Evolutionary conservation across 805 yeast genomes (phyloP).

Genomic region (Blastobotrys chiropterorum): DNA sequence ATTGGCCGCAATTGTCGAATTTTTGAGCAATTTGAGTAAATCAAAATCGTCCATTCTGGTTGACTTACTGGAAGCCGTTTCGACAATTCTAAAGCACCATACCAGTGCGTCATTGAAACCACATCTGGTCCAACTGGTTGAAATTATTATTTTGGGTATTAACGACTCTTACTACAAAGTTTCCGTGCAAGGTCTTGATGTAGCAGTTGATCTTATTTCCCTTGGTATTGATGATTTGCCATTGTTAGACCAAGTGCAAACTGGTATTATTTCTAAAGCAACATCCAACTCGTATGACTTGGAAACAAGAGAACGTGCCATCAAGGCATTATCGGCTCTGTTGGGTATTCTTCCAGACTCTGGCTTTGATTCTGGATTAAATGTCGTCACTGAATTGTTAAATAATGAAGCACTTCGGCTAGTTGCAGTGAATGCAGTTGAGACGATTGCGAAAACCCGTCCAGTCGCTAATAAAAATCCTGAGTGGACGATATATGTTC

Average conservation of each 20-base stretch:
- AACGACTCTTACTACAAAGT: constrained; percentile 34
- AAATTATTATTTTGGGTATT: constrained; percentile 29
- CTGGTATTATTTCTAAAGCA: constrained; percentile 33
- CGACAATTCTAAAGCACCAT: constrained; percentile 9
- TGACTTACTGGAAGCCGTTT: constrained; percentile 14
- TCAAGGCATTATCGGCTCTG: constrained; percentile 17
- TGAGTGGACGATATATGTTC: constrained; percentile 19
- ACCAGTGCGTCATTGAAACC: constrained; percentile 5
- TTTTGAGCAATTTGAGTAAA: constrained; percentile 6
- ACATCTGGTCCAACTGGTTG: constrained; percentile 20
- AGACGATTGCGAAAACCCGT: constrained; percentile 2
- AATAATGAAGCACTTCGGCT: constrained; percentile 33
- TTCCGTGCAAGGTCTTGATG: constrained; percentile 30
- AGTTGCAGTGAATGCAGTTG: constrained; percentile 29
- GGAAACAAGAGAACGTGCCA: constrained; percentile 35
- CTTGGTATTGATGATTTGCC: constrained; percentile 1
- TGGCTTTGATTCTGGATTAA: constrained; percentile 27
- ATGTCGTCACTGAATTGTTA: constrained; percentile 30
- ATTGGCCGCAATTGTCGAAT: constrained; percentile 6
- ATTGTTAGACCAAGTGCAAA: constrained; percentile 17
- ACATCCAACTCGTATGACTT: constrained; percentile 31
- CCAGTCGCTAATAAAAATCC: constrained; percentile 9
- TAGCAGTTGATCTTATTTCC: constrained; percentile 23
- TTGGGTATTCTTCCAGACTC: constrained; percentile 25
- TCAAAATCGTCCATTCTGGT: constrained; percentile 10